These are phyloP conservation scores for Aureobasidium leucospermi DNA, from an alignment of 2,329 filamentous ascomycete species.

Conservation along the genomic window DNA sequence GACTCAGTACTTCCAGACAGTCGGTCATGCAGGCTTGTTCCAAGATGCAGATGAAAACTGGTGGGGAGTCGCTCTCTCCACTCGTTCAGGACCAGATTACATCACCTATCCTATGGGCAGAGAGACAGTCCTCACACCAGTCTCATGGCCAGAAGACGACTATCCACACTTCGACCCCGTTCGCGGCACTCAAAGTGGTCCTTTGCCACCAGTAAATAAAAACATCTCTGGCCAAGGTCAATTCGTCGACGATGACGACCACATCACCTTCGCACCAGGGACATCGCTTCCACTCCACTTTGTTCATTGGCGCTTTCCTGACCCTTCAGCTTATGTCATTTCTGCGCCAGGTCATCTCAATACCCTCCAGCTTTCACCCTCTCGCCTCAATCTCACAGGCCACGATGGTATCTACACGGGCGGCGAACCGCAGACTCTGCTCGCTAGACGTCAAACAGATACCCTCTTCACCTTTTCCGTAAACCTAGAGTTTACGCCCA, in stretches of 20 bases:
- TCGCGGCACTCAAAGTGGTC: slow-evolving; percentile 38
- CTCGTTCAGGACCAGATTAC: slow-evolving; percentile 37
- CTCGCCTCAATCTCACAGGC: slow-evolving; percentile 47
- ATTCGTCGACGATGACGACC: slow-evolving; percentile 37
- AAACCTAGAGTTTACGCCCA: slow-evolving; percentile 39
- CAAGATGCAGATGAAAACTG: slow-evolving; percentile 44
- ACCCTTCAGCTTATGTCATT: slow-evolving; percentile 37
- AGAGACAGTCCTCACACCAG: slow-evolving; percentile 44
- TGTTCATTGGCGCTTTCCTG: slow-evolving; percentile 49
- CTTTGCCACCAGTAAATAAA: slow-evolving; percentile 29
- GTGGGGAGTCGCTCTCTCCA: slow-evolving; percentile 46
- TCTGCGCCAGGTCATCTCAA: slow-evolving; percentile 38
- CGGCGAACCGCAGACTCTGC: slow-evolving; percentile 35
- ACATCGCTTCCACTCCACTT: slow-evolving; percentile 46
- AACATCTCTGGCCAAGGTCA: slow-evolving; percentile 36
- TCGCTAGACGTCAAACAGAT: slow-evolving; percentile 49
- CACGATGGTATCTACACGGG: not conserved
- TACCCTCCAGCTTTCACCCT: slow-evolving; percentile 43
- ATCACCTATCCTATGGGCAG: slow-evolving; percentile 46
- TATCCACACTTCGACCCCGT: slow-evolving; percentile 33
- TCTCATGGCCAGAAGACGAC: slow-evolving; percentile 41
- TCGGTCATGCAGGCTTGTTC: slow-evolving; percentile 52
- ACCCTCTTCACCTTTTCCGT: slow-evolving; percentile 47
- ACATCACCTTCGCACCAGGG: slow-evolving; percentile 39
- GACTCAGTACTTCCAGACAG: slow-evolving; percentile 38